Conservation (phyloP, 2,329 filamentous ascomycete species). For the Calonectria naviculata region DNA sequence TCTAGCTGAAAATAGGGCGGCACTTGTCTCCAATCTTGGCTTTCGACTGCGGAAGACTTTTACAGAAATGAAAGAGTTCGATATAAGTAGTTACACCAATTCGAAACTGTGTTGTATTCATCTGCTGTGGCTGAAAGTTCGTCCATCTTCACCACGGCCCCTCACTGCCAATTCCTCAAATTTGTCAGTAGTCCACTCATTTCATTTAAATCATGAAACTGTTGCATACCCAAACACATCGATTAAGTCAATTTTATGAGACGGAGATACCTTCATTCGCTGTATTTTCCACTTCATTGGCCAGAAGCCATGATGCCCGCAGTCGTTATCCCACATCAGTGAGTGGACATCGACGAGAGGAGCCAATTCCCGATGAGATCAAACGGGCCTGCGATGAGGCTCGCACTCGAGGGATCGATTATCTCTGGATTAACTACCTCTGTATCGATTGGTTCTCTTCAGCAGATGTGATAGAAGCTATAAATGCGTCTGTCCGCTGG, state of each 20-base stretch:
- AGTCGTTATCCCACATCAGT: not conserved
- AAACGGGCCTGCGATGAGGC: not conserved
- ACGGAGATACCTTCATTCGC: not conserved
- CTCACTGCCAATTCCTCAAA: not conserved
- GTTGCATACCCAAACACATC: not conserved
- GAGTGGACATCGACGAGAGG: too few relatives aligned
- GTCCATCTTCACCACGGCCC: fast-evolving
- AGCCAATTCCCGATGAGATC: not conserved
- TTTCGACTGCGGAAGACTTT: too few relatives aligned
- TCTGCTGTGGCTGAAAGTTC: not conserved
- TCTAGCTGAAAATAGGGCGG: too few relatives aligned
- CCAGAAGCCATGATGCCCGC: too few relatives aligned
- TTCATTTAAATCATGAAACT: not conserved
- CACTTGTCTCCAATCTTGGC: too few relatives aligned
- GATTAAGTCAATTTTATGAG: not conserved
- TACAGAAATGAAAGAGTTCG: not conserved
- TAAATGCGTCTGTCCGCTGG: not conserved
- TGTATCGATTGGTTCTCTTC: not conserved
- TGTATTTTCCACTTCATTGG: not conserved
- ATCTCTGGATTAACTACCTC: not conserved
- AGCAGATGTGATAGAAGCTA: not conserved
- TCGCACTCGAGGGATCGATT: not conserved
- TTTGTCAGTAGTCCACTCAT: not conserved
- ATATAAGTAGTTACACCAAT: not conserved
- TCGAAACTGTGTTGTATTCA: not conserved